Evolutionary conservation across 768 basidiomycete species (phyloP).

Genomic region (Suillus weaverae): DNA sequence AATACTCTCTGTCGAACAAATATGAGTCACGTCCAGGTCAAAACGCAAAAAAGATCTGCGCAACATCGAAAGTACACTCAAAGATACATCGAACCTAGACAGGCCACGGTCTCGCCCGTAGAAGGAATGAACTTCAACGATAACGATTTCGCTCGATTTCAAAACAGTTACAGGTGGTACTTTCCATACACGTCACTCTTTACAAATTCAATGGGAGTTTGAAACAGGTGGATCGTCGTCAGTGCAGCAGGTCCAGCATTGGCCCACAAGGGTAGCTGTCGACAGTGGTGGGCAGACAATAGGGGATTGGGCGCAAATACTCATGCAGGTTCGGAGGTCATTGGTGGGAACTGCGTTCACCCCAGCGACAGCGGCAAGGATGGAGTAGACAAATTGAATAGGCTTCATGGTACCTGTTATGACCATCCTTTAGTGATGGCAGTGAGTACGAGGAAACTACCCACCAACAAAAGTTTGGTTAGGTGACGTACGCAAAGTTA

Average conservation of each 20-base stretch:
- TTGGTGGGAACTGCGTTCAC: no score
- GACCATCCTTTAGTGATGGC: not conserved
- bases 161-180: not conserved
- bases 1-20: not conserved
- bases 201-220: not conserved
- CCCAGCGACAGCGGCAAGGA: not conserved
- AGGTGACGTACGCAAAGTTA: not conserved
- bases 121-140: not conserved
- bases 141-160: not conserved
- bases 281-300: not conserved
- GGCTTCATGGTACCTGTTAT: not conserved
- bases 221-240: accelerated
- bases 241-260: not conserved
- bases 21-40: not conserved
- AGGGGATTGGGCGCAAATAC: no score
- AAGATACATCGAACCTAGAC: no score
- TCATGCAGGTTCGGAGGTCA: no score
- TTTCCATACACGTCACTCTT: not conserved
- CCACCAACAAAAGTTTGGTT: not conserved
- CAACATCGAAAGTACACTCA: not conserved
- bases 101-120: no score
- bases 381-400: not conserved
- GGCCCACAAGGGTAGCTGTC: not conserved
- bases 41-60: not conserved
- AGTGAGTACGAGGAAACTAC: not conserved